Evolutionary conservation across 306 rosid genomes (phyloP).

Genomic region (Medicago lupulina): DNA sequence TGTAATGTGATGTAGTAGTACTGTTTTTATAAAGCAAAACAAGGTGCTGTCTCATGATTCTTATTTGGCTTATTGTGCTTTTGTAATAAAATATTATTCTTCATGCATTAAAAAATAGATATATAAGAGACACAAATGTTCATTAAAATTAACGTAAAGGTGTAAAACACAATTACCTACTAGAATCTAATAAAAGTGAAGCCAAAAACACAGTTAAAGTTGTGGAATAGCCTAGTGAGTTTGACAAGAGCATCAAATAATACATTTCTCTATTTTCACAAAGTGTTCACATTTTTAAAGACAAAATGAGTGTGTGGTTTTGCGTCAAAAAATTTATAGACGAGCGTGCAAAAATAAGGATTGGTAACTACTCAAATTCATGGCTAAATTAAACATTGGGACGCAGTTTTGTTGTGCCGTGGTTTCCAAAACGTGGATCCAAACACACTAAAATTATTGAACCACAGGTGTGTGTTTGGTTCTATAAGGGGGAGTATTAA

Average conservation of each 20-base stretch:
- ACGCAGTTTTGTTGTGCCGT: too few species aligned
- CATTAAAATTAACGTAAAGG: not conserved
- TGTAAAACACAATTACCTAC: conserved; percentile 15
- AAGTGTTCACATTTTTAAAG: conserved; percentile 27
- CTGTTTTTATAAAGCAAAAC: conserved; percentile 40
- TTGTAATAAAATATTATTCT: conserved; percentile 6
- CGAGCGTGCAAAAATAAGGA: too few species aligned
- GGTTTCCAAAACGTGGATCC: too few species aligned
- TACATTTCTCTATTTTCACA: not conserved
- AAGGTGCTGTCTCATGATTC: conserved; percentile 39
- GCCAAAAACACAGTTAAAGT: conserved; percentile 19
- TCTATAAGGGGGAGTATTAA: too few species aligned
- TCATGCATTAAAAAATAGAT: conserved; percentile 21
- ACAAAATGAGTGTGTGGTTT: not conserved
- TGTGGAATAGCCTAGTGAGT: conserved; percentile 17
- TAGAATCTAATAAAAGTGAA: conserved; percentile 21
- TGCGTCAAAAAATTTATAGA: too few species aligned
- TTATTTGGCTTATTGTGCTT: conserved; percentile 41
- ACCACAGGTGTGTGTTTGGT: not conserved
- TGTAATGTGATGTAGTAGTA: conserved; percentile 27
- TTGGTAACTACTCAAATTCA: too few species aligned
- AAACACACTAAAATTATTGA: not conserved
- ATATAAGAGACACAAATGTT: not conserved
- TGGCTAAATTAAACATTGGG: too few species aligned
- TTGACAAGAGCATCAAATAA: conserved; percentile 1